Evolutionary conservation across 192 early-diverging fungal genomes (phyloP), one percentile per base, ranked within the genome.

Genomic region (Neocallimastix lanati): DNA sequence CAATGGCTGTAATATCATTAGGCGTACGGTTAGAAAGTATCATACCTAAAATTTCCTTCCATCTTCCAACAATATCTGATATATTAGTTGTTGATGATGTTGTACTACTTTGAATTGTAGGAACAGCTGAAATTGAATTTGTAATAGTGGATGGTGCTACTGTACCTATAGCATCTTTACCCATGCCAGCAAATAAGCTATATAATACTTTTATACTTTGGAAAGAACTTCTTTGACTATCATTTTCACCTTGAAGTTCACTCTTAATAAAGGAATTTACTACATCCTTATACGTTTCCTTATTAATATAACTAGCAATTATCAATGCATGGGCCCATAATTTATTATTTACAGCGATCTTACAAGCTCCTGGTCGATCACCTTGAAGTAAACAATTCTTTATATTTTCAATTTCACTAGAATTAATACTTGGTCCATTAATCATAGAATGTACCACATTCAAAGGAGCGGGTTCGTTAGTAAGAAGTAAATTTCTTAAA

Each of bases 321-420:
- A 97, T 89, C 28, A 98, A 87, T 12, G 96, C 97, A 84, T 97
- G 94, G 1, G 92, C 84, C 97, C 97, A 99, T 50, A 96, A 78
- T 11, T 83, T 82, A 40, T 78, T 79, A 76, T 86, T 77, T 37
- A 88, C 83, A 1, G 91, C 88, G 27, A 84, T 28, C 27, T 84
- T 81, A 28, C 87, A 82, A 0, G 88, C 88, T 3, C 81, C 83
- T 58, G 76, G 78, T 29, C 87, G 84, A 79, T 84, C 82, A 1
- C 87, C 87, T 30, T 40, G 76, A 38, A 87, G 82, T 77, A 88
- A 78, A 40, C 83, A 28, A 11, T 29, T 35, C 50, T 88, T 86
- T 7, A 88, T 33, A 13, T 37, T 38, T 33, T 77, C 30, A 29
- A 89, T 78, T n/a, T 86, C 81, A 14, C 78, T 79, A 1, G 77